A percentile compares a stretch with the other conserved stretches of the same genome.
These are phyloP conservation scores for Paracoccidioides lutzii DNA, from an alignment of 2,329 filamentous ascomycete species.

Conservation along the genomic window DNA sequence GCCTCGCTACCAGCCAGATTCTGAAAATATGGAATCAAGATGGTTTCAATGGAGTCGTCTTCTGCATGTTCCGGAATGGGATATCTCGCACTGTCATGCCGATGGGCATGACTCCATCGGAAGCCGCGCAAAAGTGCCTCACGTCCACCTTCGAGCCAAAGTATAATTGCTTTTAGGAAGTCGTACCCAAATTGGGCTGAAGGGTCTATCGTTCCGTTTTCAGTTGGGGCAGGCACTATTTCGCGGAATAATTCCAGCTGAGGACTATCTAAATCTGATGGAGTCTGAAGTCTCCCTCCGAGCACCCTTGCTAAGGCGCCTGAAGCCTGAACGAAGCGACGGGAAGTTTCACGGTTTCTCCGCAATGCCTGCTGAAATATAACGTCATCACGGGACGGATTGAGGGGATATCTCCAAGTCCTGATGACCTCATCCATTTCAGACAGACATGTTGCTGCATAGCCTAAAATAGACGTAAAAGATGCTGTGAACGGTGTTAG, in stretches of 20 bases:
- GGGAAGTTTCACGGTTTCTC: constrained; percentile 41
- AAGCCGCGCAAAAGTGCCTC: constrained; percentile 45
- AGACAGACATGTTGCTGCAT: constrained; percentile 37
- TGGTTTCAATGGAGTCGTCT: constrained; percentile 42
- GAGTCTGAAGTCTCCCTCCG: constrained; percentile 40
- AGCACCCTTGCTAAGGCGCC: constrained; percentile 45
- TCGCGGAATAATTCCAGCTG: constrained; percentile 36
- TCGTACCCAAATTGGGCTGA: constrained; percentile 49
- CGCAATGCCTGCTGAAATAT: constrained; percentile 44
- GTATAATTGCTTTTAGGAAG: constrained; percentile 49
- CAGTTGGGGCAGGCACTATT: constrained; percentile 35
- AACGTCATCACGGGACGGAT: constrained; percentile 41
- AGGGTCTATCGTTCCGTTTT: constrained; percentile 27
- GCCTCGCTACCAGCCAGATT: constrained; percentile 37
- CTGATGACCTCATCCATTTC: constrained; percentile 45
- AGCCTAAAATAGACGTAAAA: constrained; percentile 31
- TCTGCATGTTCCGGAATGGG: constrained; percentile 41
- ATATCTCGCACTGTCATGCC: constrained; percentile 33
- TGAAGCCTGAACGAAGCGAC: constrained; percentile 50
- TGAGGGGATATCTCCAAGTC: constrained; percentile 47
- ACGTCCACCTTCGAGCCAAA: constrained; percentile 50
- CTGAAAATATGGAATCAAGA: constrained; percentile 48
- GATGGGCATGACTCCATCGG: constrained; percentile 32
- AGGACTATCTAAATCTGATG: constrained; percentile 25
- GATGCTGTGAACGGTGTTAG: constrained; percentile 23